Conservation (phyloP, 1,139 yeast genomes). For the Casaregolazyma suthepensis region DNA sequence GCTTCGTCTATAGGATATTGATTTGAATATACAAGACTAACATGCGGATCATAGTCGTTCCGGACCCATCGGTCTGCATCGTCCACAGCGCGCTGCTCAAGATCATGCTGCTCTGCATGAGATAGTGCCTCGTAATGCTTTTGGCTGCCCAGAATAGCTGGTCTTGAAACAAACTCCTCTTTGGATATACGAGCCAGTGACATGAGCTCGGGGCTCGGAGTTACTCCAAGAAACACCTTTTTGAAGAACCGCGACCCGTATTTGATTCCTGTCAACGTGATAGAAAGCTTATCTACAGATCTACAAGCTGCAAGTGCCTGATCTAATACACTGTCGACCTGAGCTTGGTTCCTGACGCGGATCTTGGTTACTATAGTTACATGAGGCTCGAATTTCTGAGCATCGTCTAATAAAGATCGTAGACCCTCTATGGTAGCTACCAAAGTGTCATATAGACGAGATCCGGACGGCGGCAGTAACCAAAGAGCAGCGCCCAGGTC, state of each 20-base stretch:
- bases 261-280: conserved; percentile 27
- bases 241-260: conserved; percentile 46
- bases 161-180: conserved; percentile 53
- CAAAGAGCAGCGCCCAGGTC: conserved; percentile 52
- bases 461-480: conserved; percentile 62
- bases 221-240: conserved; percentile 57
- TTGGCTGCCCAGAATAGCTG: conserved; percentile 27
- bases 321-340: conserved; percentile 54
- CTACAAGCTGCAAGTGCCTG: conserved; percentile 60
- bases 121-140: conserved; percentile 26
- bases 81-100: conserved; percentile 24
- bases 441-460: conserved; percentile 52
- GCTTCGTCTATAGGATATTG: conserved; percentile 67
- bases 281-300: conserved; percentile 30
- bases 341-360: conserved; percentile 39
- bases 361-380: conserved; percentile 65
- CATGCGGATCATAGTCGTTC: conserved; percentile 62
- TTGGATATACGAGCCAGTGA: conserved; percentile 65
- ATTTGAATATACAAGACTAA: conserved; percentile 65
- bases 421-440: conserved; percentile 57
- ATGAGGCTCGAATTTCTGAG: conserved; percentile 67
- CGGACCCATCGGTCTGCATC: conserved; percentile 48
- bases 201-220: conserved; percentile 50
- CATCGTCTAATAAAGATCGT: conserved; percentile 64
- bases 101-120: conserved; percentile 20